Percentiles rank a stretch among this genome's conserved stretches.
phyloP scores from a whole-genome alignment of 768 basidiomycete genomes.

The Leccinum longicurvipes region DNA sequence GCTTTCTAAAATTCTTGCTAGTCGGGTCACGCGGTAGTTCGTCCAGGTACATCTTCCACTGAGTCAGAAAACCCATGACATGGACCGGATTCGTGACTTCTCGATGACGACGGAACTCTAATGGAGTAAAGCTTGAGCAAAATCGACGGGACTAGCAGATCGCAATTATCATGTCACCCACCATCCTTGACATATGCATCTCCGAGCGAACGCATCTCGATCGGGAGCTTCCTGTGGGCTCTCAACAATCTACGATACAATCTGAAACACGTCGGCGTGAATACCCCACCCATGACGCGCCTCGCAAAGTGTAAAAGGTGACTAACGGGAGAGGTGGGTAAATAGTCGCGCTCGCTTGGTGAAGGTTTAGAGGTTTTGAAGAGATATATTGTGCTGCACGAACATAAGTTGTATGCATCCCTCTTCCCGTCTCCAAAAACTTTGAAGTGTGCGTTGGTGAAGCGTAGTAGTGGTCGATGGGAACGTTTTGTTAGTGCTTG shows the following conservation, averaged over 20 bases:
- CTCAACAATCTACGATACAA: slow-evolving; percentile 78
- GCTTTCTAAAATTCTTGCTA: slow-evolving; percentile 51
- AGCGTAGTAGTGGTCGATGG: not conserved
- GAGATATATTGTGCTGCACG: slow-evolving; percentile 43
- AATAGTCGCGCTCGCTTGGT: slow-evolving; percentile 62
- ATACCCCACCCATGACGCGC: not conserved
- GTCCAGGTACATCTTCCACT: slow-evolving; percentile 95
- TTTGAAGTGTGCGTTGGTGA: not conserved
- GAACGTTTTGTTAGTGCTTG: not conserved
- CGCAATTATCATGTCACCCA: slow-evolving; percentile 26
- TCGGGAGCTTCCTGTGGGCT: slow-evolving; percentile 69
- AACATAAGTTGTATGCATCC: slow-evolving; percentile 21
- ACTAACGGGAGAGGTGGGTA: slow-evolving; percentile 82
- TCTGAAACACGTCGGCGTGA: slow-evolving; percentile 36
- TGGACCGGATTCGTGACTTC: slow-evolving; percentile 80
- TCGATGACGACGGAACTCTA: slow-evolving; percentile 86
- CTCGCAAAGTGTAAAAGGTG: not conserved
- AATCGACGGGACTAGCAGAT: not conserved
- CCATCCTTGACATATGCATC: slow-evolving; percentile 84
- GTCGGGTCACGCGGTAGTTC: slow-evolving; percentile 46
- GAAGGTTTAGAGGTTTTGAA: slow-evolving; percentile 54
- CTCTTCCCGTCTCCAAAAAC: not conserved
- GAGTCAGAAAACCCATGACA: slow-evolving; percentile 91
- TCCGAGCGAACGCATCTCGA: slow-evolving; percentile 80
- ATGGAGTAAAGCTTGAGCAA: slow-evolving; percentile 2